Conservation (phyloP, 2,329 filamentous ascomycete genomes). For the Claviceps sorghi region DNA sequence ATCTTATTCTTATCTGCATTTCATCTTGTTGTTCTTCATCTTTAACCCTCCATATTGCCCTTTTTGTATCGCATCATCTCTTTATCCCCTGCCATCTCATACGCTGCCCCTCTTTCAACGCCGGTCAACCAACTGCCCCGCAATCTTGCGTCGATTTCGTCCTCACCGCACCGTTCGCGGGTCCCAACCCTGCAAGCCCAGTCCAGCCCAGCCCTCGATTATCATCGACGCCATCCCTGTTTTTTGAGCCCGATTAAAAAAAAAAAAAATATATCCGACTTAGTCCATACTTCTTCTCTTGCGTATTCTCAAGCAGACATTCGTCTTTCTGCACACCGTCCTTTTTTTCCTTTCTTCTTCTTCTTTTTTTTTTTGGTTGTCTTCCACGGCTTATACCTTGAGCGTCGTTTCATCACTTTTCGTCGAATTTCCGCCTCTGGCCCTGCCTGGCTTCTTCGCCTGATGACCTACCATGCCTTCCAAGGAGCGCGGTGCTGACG, state of each 20-base stretch:
- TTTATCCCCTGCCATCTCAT: not conserved
- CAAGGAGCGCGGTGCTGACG: conserved; percentile 27
- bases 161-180: not conserved
- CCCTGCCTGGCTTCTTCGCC: conserved; percentile 1
- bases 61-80: not conserved
- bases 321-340: not conserved
- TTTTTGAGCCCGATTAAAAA: not conserved
- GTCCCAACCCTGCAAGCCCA: not conserved
- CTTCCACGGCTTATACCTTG: not conserved
- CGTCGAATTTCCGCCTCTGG: not conserved
- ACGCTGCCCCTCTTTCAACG: not conserved
- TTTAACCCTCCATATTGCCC: not conserved
- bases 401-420: not conserved
- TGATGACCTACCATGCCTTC: conserved; percentile 25
- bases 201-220: not conserved
- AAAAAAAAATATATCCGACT: not conserved
- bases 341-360: not conserved
- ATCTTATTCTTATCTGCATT: not conserved
- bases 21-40: not conserved
- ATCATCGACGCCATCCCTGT: conserved; percentile 1
- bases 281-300: not conserved
- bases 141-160: not conserved
- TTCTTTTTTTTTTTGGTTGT: not conserved
- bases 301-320: not conserved
- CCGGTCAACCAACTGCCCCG: not conserved